phyloP scores from a whole-genome alignment of 2,329 filamentous ascomycete genomes.

The Claviceps monticola region DNA sequence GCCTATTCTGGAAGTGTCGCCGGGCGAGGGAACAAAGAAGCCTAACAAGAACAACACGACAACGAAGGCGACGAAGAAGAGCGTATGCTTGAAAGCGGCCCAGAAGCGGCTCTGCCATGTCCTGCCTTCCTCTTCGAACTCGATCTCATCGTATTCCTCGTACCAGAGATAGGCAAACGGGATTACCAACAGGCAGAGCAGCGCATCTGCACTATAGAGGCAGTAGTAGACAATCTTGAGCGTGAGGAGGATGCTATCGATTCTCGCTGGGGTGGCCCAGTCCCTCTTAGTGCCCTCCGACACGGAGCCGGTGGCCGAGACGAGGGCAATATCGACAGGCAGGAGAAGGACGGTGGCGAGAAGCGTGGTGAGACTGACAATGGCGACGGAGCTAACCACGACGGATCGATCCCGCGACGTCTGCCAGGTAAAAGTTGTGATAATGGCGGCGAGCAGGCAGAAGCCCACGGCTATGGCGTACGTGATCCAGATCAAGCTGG shows the following conservation, averaged over 20 bases:
- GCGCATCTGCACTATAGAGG: constrained; percentile 79
- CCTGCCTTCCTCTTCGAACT: constrained; percentile 68
- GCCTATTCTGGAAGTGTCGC: constrained; percentile 41
- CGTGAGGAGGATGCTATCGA: constrained; percentile 64
- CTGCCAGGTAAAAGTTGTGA: constrained; percentile 89
- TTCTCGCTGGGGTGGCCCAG: constrained; percentile 76
- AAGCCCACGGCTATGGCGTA: constrained; percentile 74
- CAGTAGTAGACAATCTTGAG: constrained; percentile 85
- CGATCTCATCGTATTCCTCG: constrained; percentile 91
- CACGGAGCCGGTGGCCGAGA: constrained; percentile 72
- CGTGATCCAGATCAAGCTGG: constrained; percentile 85
- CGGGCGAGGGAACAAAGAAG: constrained; percentile 81
- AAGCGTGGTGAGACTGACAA: constrained; percentile 73
- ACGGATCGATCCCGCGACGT: constrained; percentile 73
- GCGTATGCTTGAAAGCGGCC: constrained; percentile 82
- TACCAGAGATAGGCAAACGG: constrained; percentile 98
- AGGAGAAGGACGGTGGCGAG: constrained; percentile 86
- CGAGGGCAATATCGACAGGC: constrained; percentile 87
- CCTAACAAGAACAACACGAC: constrained; percentile 79
- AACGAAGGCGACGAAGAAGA: constrained; percentile 68
- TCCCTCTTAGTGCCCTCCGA: constrained; percentile 74
- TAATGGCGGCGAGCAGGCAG: constrained; percentile 60
- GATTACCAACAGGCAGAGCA: constrained; percentile 78
- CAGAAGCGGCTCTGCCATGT: constrained; percentile 57
- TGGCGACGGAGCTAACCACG: constrained; percentile 70